Conservation (phyloP, 1,139 yeast species). For the Zygosaccharomyces sapae region DNA sequence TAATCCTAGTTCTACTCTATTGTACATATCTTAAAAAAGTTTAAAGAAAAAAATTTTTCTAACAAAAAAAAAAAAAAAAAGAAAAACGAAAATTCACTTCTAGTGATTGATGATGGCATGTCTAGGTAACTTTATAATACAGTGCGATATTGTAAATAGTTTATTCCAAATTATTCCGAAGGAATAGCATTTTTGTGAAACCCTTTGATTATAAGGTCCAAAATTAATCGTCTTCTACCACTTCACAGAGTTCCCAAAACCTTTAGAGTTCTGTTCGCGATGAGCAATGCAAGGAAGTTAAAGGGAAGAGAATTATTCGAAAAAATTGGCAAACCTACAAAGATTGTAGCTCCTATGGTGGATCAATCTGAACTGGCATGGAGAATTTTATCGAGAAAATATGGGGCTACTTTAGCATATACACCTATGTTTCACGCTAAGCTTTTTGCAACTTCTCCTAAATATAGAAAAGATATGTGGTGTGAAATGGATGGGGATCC, state of each 20-base stretch:
- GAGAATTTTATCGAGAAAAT: conserved; percentile 78
- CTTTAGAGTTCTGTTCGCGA: conserved; percentile 6
- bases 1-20: not conserved
- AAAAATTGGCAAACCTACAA: conserved; percentile 67
- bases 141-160: not conserved
- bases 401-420: conserved; percentile 92
- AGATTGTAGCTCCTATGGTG: conserved; percentile 97
- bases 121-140: too few species aligned
- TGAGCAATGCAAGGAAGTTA: conserved; percentile 25
- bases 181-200: not conserved
- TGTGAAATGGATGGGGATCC: conserved; percentile 64
- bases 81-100: too few species aligned
- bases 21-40: too few species aligned
- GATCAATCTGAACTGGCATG: conserved; percentile 96
- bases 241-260: conserved; percentile 5
- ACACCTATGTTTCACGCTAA: conserved; percentile 97
- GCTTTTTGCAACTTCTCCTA: conserved; percentile 76
- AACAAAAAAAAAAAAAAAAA: too few species aligned
- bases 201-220: not conserved
- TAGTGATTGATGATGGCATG: too few species aligned
- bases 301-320: conserved; percentile 69
- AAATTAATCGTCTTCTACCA: not conserved
- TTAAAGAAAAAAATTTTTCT: not conserved
- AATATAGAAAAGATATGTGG: conserved; percentile 78
- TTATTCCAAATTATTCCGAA: not conserved